Evolutionary conservation across 352 stramenopile genomes (phyloP), one percentile per base, ranked within the genome.

Genomic region (Stramenopiles sp.): DNA sequence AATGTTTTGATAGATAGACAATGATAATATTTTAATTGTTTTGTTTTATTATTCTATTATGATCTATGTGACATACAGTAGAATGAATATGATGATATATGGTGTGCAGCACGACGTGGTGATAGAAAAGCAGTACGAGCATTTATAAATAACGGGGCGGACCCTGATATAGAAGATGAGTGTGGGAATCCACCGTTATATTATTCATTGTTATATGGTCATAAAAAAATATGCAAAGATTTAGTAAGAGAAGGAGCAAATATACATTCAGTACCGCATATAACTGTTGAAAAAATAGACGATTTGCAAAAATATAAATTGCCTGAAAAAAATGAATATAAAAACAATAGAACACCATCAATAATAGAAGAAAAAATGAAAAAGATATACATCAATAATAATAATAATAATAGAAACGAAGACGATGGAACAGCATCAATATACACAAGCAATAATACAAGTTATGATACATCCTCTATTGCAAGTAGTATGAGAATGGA

Each of bases 181-280:
- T 76, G 65, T 76, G 65, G 65, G 7, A 76, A 76, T 13, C 30
- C 65, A 33, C 65, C 65, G 31, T 20, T 76, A 13, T 76, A 76
- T 76, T 76, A 76, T 13, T 31, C 30, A 13, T 4, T 76, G 7
- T 76, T 76, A 76, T 76, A 76, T 33, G 65, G 65, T 76, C 65
- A 76, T 76, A 76, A 7, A 33, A 33, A 76, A 33, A 33, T 76
- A 4, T 31, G 30, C 30, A 76, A 76, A 13, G 31, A 76, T 7
- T 20, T 76, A 13, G 31, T 76, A 13, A 1, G 31, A 4, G 7
- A 7, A 4, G 65, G 65, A 13, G 65, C 65, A 20, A 76, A 76
- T 76, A 13, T 76, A 13, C 65, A 76, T 20, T 31, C 30, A 33
- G 31, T 76, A 7, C 30, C 30, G 30, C 30, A 76, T 7, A 76